Evolutionary conservation across 2,329 filamentous ascomycete genomes (phyloP).

Genomic region (Aurifilum marmelostoma): DNA sequence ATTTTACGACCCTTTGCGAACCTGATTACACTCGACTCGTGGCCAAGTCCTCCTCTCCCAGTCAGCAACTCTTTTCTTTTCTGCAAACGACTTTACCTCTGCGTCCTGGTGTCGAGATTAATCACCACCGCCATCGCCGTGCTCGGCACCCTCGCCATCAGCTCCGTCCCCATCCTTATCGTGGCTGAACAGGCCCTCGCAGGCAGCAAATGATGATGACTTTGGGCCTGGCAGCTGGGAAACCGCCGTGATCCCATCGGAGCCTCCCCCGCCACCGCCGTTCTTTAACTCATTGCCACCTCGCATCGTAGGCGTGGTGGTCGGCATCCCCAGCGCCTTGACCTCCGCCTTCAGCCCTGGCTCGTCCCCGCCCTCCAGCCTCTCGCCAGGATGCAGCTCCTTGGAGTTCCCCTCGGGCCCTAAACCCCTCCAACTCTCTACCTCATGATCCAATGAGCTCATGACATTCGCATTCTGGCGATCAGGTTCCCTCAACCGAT

Average conservation of each 20-base stretch:
- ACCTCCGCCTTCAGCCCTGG: slow-evolving; percentile 14
- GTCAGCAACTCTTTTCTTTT: background rate
- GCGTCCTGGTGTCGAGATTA: background rate
- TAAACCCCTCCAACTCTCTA: slow-evolving; percentile 5
- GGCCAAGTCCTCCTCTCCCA: slow-evolving; percentile 1
- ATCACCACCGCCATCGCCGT: background rate
- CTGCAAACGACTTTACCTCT: background rate
- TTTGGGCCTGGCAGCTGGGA: too few relatives aligned
- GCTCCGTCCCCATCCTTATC: background rate
- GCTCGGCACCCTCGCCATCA: background rate
- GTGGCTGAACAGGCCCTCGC: slow-evolving; percentile 7
- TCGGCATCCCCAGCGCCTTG: slow-evolving; percentile 1
- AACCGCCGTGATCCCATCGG: too few relatives aligned
- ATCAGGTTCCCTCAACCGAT: slow-evolving; percentile 12
- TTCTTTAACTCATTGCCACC: background rate
- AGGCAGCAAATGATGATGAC: too few relatives aligned
- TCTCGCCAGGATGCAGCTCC: background rate
- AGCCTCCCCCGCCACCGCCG: background rate
- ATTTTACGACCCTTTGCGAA: slow-evolving; percentile 4
- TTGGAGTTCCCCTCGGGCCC: background rate
- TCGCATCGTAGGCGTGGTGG: too few relatives aligned
- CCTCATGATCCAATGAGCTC: slow-evolving; percentile 10
- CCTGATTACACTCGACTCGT: background rate
- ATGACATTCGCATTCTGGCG: background rate
- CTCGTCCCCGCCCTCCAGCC: background rate